Percentiles rank a stretch among this genome's conserved stretches.
Conservation (phyloP, 2,329 filamentous ascomycete species). For the Sporothrix protearum region DNA sequence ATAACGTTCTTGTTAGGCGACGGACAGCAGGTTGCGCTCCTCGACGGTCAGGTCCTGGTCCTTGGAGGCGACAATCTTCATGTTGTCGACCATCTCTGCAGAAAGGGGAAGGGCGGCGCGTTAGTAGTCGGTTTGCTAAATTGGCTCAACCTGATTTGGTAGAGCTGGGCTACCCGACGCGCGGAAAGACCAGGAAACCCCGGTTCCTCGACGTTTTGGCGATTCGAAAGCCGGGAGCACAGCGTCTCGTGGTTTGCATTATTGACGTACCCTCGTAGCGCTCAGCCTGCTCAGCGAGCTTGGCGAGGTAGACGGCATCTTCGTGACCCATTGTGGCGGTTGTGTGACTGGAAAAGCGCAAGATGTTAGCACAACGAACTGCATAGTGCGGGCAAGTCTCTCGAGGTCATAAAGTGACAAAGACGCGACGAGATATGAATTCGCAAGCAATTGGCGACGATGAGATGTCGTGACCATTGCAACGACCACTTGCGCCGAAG, state of each 20-base stretch:
- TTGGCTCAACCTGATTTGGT: background rate
- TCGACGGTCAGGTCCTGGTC: slow-evolving; percentile 84
- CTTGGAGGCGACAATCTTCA: slow-evolving; percentile 95
- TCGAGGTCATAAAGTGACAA: background rate
- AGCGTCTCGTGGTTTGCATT: background rate
- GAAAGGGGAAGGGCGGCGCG: slow-evolving; percentile 9
- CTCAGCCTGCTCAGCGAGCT: slow-evolving; percentile 99
- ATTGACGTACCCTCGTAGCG: slow-evolving; percentile 86
- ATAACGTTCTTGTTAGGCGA: slow-evolving; percentile 99
- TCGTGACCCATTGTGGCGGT: slow-evolving; percentile 90
- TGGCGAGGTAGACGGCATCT: slow-evolving; percentile 98
- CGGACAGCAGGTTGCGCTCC: slow-evolving; percentile 96
- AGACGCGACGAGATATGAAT: background rate
- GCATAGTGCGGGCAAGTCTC: no score
- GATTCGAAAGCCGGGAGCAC: background rate
- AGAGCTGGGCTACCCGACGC: background rate
- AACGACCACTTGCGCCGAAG: background rate
- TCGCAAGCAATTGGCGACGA: background rate
- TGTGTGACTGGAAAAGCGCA: slow-evolving; percentile 26
- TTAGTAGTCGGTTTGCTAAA: slow-evolving; percentile 22
- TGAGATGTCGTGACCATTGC: background rate
- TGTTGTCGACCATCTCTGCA: slow-evolving; percentile 98
- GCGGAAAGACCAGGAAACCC: background rate
- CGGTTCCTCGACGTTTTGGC: background rate
- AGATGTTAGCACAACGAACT: background rate